Conservation (phyloP, 2,329 filamentous ascomycete genomes). For the Aspergillus sp. region DNA sequence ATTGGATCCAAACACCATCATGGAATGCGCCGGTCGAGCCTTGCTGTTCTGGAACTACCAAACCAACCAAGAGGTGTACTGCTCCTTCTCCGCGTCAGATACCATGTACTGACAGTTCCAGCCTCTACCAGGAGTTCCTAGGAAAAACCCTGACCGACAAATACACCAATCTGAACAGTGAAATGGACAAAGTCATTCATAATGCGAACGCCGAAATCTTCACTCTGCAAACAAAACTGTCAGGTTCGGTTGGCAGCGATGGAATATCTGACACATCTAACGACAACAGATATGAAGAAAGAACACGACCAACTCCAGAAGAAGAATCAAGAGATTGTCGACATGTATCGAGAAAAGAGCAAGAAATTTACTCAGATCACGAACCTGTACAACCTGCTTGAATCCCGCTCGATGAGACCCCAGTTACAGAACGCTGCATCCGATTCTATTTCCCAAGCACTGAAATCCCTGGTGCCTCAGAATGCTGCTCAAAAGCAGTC, state of each 20-base stretch:
- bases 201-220: slow-evolving; percentile 73
- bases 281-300: slow-evolving; percentile 50
- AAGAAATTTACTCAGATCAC: slow-evolving; percentile 68
- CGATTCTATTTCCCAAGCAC: slow-evolving; percentile 48
- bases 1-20: slow-evolving; percentile 73
- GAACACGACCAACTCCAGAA: slow-evolving; percentile 63
- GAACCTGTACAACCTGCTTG: slow-evolving; percentile 56
- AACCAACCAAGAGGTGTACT: slow-evolving; percentile 75
- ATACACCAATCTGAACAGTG: slow-evolving; percentile 60
- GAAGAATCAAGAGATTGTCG: slow-evolving; percentile 69
- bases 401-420: slow-evolving; percentile 53
- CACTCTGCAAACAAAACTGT: slow-evolving; percentile 62
- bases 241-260: slow-evolving; percentile 47
- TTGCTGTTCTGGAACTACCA: slow-evolving; percentile 87
- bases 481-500: slow-evolving; percentile 7
- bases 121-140: slow-evolving; percentile 73
- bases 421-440: slow-evolving; percentile 56
- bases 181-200: slow-evolving; percentile 70
- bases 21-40: slow-evolving; percentile 80
- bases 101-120: slow-evolving; percentile 31
- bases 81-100: slow-evolving; percentile 1
- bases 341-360: slow-evolving; percentile 67
- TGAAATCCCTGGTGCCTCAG: slow-evolving; percentile 35
- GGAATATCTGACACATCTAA: not conserved
- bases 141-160: slow-evolving; percentile 71